Evolutionary conservation across 2,329 filamentous ascomycete species (phyloP).

Genomic region (Neocucurbitaria cava): DNA sequence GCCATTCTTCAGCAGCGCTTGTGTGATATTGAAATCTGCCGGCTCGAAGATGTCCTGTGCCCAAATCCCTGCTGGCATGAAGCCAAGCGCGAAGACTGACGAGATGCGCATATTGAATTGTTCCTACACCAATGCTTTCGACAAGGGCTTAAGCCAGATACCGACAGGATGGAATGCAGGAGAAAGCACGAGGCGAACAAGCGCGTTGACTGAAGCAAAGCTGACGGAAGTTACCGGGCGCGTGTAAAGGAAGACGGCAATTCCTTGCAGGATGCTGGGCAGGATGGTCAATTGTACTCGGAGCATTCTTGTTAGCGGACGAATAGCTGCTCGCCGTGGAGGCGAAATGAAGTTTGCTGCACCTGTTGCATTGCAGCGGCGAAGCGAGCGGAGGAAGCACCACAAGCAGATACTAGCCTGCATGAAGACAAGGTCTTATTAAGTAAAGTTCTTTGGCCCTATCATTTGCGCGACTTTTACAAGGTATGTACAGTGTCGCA

Average conservation of each 20-base stretch:
- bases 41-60: slow-evolving; percentile 11
- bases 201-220: neutral
- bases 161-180: neutral
- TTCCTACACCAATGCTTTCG: neutral
- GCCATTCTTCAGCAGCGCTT: slow-evolving; percentile 16
- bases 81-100: neutral
- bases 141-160: neutral
- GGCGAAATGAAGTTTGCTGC: neutral
- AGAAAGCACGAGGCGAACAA: neutral
- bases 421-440: neutral
- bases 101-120: neutral
- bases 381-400: neutral
- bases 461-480: neutral
- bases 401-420: neutral
- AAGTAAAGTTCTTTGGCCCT: neutral
- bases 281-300: neutral
- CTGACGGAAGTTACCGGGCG: neutral
- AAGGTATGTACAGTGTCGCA: neutral
- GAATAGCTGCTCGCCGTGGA: neutral
- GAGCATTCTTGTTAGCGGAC: neutral
- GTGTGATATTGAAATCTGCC: slow-evolving; percentile 12
- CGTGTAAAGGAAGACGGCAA: neutral
- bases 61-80: neutral
- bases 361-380: neutral
- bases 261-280: neutral